Conservation (phyloP, 805 yeast species). For the Starmerella etchellsii region DNA sequence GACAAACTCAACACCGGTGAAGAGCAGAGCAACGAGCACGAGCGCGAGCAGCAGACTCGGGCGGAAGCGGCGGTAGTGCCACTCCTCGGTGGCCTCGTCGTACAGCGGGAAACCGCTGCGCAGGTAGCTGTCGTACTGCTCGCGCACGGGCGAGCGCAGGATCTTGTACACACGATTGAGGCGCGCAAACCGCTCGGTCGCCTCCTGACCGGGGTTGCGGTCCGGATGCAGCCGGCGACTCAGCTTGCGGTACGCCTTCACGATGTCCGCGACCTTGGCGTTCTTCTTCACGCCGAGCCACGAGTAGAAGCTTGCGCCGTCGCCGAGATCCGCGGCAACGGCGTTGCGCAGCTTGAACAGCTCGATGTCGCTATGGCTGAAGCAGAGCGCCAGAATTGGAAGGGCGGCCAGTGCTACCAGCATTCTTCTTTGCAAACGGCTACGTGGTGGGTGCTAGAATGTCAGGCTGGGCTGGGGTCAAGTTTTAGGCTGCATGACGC, state of each 20-base stretch:
- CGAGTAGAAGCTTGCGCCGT: conserved; percentile 50
- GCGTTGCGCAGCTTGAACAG: conserved; percentile 61
- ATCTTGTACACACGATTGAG: conserved; percentile 66
- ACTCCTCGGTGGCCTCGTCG: conserved; percentile 43
- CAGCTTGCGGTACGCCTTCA: conserved; percentile 44
- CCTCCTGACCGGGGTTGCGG: conserved; percentile 40
- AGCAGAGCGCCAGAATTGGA: conserved; percentile 23
- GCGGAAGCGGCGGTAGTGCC: conserved; percentile 49
- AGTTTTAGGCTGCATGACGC: too few species aligned
- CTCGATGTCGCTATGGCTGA: conserved; percentile 65
- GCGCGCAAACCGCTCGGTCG: conserved; percentile 62
- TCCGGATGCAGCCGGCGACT: conserved; percentile 80
- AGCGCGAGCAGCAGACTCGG: conserved; percentile 49
- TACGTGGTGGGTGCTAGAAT: too few species aligned
- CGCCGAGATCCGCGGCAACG: conserved; percentile 49
- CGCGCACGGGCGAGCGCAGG: conserved; percentile 44
- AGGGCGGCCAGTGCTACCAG: conserved; percentile 8
- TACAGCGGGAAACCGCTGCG: conserved; percentile 76
- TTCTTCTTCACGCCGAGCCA: conserved; percentile 32
- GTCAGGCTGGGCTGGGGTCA: too few species aligned
- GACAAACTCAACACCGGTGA: conserved; percentile 46
- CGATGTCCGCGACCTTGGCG: conserved; percentile 24
- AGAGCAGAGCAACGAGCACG: conserved; percentile 37
- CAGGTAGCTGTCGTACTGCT: conserved; percentile 74
- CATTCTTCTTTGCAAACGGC: too few species aligned